Evolutionary conservation across 176 grass and related monocot genomes (phyloP), one percentile per base, ranked within the genome.

Genomic region (Urochloa ruziziensis): DNA sequence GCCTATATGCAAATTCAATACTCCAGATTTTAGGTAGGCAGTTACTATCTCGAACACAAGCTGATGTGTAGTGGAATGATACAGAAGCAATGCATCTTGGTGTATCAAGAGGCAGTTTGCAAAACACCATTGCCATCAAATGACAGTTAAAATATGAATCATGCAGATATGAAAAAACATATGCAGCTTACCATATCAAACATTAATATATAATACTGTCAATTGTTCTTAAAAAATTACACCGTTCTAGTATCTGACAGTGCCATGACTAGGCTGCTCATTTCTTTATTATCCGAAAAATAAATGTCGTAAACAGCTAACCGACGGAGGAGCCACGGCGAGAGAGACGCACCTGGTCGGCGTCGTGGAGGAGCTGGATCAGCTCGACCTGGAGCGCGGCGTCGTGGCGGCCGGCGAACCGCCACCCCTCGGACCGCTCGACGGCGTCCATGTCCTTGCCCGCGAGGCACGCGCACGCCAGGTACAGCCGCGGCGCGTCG

Each of bases 341-440:
- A 24, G 6, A 51, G 48, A 8, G 10, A 12, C 48, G 21, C 33
- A 83, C 91, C 94, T 91, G 79, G 13, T 84, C 70, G 49, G 53
- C 77, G 74, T 97, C 94, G 35, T 84, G 79, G 77, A 97, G 21
- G 58, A 86, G 90, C 19, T 81, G 91, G 63, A 88, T 52, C 58
- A 97, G 36, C n/a, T 88, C 61, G 64, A 84, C 35, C 82, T 84
- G 85, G 24, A 94, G 89, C 40, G 30, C 68, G 11, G 78, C 34
- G 58, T 97, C 89, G 64, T 94, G 87, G 43, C 79, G 83, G 28
- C 59, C 62, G 0, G 84, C 89, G 81, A 97, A 97, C 6, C 84
- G 85, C 91, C 91, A 94, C 25, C 91, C 94, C 19, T 92, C 89
- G 10, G 91, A 94, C 59, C 47, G n/a, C 84, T 84, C 47, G 27